Base-by-base conservation (phyloP, 768 basidiomycete genomes). In the Sarcodon sp. region DNA sequence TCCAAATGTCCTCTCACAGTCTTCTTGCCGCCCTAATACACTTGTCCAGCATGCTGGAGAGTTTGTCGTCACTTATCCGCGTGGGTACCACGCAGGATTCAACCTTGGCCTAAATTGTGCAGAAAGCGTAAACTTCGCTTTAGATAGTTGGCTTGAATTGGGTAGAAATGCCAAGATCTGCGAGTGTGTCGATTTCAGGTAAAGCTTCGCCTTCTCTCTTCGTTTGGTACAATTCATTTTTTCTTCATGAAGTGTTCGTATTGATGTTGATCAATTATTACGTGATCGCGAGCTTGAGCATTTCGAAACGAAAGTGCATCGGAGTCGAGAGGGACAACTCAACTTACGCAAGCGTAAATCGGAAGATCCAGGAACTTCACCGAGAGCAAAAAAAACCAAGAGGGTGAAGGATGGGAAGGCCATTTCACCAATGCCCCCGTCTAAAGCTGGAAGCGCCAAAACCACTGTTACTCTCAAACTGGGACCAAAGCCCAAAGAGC, bases 51-150 rank as follows among this genome's bases (percentile, higher is more conserved):
- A 91, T 43, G 79, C 85, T 39, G 87, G 89, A n/a, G 93, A 97
- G 61, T 96, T 97, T 52, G 87, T 98, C 36, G 86, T 98, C 55
- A 98, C 94, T 0, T 98, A 78, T 59, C 94, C 94, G 1, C 69
- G 87, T 44, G 94, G 94, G 1, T 97, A 97, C 61, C 94, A 98
- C 61, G 89, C 92, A 3, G 94, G 94, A 15, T 94, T 97, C 71
- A 98, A 98, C 60, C 69, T 96, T 38, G 94, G 89, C 6, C 79
- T 96, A 59, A 98, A 98, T 58, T 96, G 92, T 56, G 94, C 94
- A 1, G 94, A 97, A 65, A 90, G 87, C 53, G 89, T 96, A 57
- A 98, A 98, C 61, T 98, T 97, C 60, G 94, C 94, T 0, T 69
- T 96, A 27, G 88, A 96, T 38, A 87, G 85, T 53, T 98, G 93